These are phyloP conservation scores for Spiromastix sp. DNA, from an alignment of 2,329 filamentous ascomycete genomes.

Conservation along the genomic window DNA sequence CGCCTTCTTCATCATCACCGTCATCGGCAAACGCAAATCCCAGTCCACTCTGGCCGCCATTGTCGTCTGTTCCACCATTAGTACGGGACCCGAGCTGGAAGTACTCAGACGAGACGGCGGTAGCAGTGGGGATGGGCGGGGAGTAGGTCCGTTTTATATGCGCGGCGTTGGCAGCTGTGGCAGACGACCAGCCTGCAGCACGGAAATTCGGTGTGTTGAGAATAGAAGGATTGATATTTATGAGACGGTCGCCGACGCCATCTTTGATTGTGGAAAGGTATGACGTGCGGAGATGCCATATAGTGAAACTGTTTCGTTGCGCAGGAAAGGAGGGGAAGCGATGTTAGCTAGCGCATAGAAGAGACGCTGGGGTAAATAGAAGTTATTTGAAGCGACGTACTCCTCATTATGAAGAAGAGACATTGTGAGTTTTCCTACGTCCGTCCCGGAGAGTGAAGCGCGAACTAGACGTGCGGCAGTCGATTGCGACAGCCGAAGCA, in stretches of 20 bases:
- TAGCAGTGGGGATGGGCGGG: conserved; percentile 51
- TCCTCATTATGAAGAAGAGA: conserved; percentile 43
- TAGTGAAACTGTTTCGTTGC: conserved; percentile 43
- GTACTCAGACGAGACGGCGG: conserved; percentile 50
- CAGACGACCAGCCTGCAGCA: conserved; percentile 50
- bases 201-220: conserved; percentile 56
- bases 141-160: conserved; percentile 56
- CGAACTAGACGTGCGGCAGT: too few relatives aligned
- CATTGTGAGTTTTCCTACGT: conserved; percentile 27
- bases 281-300: conserved; percentile 55
- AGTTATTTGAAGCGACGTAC: conserved; percentile 23
- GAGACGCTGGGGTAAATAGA: background rate
- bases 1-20: conserved; percentile 52
- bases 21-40: conserved; percentile 30
- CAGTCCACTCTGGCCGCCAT: conserved; percentile 8
- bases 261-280: conserved; percentile 56
- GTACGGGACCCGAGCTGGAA: conserved; percentile 39
- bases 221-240: conserved; percentile 52
- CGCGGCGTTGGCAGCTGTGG: conserved; percentile 33
- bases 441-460: background rate
- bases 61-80: conserved; percentile 19
- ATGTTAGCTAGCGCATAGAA: background rate
- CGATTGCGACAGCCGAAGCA: background rate
- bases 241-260: conserved; percentile 55
- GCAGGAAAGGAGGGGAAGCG: background rate